phyloP scores from a whole-genome alignment of 106 monocot genomes.

The Allium sativum region DNA sequence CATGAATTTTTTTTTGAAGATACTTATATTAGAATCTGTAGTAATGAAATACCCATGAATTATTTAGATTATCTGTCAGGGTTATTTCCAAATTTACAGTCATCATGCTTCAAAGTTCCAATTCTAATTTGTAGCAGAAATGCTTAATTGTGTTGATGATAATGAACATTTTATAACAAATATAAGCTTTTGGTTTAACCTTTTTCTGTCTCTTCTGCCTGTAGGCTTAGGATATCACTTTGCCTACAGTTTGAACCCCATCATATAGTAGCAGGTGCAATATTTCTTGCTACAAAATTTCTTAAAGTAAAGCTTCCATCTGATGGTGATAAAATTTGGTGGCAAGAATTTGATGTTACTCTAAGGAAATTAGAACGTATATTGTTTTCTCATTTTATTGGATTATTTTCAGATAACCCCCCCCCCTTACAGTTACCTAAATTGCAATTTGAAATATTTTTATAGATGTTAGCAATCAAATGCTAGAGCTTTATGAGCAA shows the following conservation, averaged over 20 bases:
- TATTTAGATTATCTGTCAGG: no score
- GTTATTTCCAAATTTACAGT: no score
- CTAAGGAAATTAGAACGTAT: constrained; percentile 82
- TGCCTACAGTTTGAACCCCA: constrained; percentile 97
- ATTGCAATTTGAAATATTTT: background rate
- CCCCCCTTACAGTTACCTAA: no score
- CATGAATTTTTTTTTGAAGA: no score
- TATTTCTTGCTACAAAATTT: constrained; percentile 97
- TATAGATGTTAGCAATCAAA: constrained; percentile 75
- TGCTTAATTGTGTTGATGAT: no score
- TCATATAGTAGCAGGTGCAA: constrained; percentile 94
- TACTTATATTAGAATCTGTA: no score
- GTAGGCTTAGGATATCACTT: constrained; percentile 87
- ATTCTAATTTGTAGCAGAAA: no score
- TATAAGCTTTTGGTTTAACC: background rate
- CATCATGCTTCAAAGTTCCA: no score
- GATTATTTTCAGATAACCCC: no score
- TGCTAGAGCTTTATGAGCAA: constrained; percentile 66
- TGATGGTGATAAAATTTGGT: constrained; percentile 92
- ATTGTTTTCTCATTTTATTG: background rate
- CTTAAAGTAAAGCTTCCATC: constrained; percentile 91
- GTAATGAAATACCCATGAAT: no score
- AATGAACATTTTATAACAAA: no score
- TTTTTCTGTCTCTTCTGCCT: background rate
- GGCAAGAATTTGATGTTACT: constrained; percentile 99